These are phyloP conservation scores for Penicillium sp. DNA, from an alignment of 2,329 filamentous ascomycete species.

Conservation along the genomic window DNA sequence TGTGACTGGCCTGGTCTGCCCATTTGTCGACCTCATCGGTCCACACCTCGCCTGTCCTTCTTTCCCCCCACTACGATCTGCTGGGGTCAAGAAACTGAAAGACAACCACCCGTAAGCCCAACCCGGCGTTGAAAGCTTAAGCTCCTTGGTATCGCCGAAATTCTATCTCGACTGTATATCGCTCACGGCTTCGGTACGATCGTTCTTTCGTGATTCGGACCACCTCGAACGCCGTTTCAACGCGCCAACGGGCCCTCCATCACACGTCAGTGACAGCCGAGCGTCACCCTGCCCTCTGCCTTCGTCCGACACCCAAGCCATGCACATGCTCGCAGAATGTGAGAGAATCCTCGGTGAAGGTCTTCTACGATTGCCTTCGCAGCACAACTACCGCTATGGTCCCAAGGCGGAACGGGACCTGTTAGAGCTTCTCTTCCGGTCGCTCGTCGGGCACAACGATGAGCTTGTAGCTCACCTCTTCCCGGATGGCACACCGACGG, in stretches of 20 bases:
- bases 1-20: conserved; percentile 18
- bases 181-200: conserved; percentile 10
- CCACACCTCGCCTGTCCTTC: conserved; percentile 27
- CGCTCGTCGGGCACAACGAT: conserved; percentile 75
- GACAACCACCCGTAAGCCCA: neutral
- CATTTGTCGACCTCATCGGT: conserved; percentile 26
- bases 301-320: conserved; percentile 35
- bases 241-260: conserved; percentile 26
- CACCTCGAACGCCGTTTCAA: conserved; percentile 12
- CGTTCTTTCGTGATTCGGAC: conserved; percentile 11
- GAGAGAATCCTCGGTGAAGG: conserved; percentile 85
- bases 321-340: conserved; percentile 55
- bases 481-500: conserved; percentile 70
- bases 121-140: neutral
- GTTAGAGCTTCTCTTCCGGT: conserved; percentile 81
- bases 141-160: neutral
- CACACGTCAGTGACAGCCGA: conserved; percentile 28
- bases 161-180: neutral
- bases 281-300: conserved; percentile 34
- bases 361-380: conserved; percentile 76
- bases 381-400: conserved; percentile 77
- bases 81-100: conserved; percentile 17
- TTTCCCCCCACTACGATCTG: conserved; percentile 30
- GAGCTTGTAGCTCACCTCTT: conserved; percentile 83
- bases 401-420: conserved; percentile 74